Percentiles rank a stretch among this genome's conserved stretches.
These are phyloP conservation scores for Colletotrichum cereale DNA, from an alignment of 2,329 filamentous ascomycete genomes.

Conservation along the genomic window DNA sequence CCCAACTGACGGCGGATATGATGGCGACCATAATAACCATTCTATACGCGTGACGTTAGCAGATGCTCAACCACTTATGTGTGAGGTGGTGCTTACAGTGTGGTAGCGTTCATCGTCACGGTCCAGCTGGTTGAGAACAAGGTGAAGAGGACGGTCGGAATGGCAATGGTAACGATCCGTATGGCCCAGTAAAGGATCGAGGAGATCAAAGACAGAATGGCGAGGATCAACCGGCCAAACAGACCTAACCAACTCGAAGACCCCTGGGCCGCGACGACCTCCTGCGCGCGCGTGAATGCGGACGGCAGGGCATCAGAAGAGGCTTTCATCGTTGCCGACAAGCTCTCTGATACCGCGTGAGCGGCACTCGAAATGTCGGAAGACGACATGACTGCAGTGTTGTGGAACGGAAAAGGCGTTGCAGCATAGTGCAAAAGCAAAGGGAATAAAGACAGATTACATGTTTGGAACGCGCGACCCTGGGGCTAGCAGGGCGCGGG, in stretches of 20 bases:
- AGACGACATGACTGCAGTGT: conserved; percentile 52
- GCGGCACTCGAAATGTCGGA: conserved; percentile 55
- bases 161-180: conserved; percentile 86
- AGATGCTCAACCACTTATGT: conserved; percentile 8
- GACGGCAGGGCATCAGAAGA: conserved; percentile 51
- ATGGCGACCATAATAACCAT: conserved; percentile 82
- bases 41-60: conserved; percentile 53
- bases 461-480: conserved; percentile 30
- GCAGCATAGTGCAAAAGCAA: conserved; percentile 39
- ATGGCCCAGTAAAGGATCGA: conserved; percentile 81
- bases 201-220: conserved; percentile 67
- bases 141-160: conserved; percentile 90
- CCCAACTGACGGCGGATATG: conserved; percentile 90
- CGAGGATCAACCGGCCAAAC: conserved; percentile 67
- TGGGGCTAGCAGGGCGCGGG: conserved; percentile 26
- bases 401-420: conserved; percentile 16
- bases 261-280: conserved; percentile 53
- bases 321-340: conserved; percentile 49
- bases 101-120: conserved; percentile 98
- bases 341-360: conserved; percentile 50
- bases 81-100: conserved; percentile 72
- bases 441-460: conserved; percentile 38
- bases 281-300: conserved; percentile 53
- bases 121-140: conserved; percentile 94
- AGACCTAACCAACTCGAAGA: conserved; percentile 69